These are phyloP conservation scores for Neofusicoccum sp. DNA, from an alignment of 2,329 filamentous ascomycete genomes.

Conservation along the genomic window DNA sequence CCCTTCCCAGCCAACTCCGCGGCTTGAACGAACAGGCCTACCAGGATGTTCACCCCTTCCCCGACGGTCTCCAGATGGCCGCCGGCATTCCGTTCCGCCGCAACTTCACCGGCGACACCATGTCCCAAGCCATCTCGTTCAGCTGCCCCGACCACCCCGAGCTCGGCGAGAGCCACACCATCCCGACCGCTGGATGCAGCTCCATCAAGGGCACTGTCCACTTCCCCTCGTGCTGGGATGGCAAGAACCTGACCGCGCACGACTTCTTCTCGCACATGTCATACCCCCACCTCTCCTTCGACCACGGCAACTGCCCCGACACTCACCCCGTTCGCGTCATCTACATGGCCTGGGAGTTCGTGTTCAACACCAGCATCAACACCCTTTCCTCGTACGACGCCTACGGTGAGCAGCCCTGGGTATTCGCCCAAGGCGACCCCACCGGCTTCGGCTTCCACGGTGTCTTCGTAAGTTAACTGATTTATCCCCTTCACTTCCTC, in stretches of 20 bases:
- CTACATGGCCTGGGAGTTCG: constrained; percentile 58
- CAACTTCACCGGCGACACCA: constrained; percentile 41
- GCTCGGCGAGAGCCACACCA: constrained; percentile 48
- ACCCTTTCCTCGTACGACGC: constrained; percentile 48
- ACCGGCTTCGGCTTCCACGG: constrained; percentile 71
- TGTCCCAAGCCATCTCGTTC: constrained; percentile 56
- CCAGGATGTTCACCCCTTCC: constrained; percentile 68
- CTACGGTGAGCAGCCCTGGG: constrained; percentile 54
- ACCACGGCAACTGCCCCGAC: constrained; percentile 26
- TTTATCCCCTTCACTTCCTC: not conserved
- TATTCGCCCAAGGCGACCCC: constrained; percentile 67
- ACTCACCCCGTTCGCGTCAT: constrained; percentile 46
- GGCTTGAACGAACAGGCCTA: constrained; percentile 43
- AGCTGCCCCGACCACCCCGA: constrained; percentile 52
- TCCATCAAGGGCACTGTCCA: constrained; percentile 63
- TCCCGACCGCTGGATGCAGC: constrained; percentile 67
- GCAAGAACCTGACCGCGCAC: not conserved
- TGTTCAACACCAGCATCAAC: not conserved
- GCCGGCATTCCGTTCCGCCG: constrained; percentile 57
- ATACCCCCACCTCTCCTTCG: constrained; percentile 22
- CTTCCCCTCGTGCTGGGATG: constrained; percentile 57
- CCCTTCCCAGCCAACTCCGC: not conserved
- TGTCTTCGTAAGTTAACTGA: constrained; percentile 54
- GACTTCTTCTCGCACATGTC: constrained; percentile 22
- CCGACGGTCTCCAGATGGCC: constrained; percentile 68